Evolutionary conservation across 176 grass and related monocot species (phyloP).

Genomic region (Aegilops bicornis): DNA sequence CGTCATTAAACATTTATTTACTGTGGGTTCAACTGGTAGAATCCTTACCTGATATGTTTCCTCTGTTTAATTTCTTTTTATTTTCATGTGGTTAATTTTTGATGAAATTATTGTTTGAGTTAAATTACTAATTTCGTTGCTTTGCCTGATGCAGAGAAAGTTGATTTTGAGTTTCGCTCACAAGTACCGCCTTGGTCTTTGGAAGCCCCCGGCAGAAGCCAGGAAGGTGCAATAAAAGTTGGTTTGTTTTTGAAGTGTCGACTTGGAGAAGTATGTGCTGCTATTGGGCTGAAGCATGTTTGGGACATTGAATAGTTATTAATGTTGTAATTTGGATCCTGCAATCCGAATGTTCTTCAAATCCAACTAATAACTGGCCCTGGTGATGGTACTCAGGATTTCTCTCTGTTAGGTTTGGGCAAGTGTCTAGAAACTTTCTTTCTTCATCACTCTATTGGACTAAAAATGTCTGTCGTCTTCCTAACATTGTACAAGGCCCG

Average conservation of each 20-base stretch:
- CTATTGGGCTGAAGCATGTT: neutral
- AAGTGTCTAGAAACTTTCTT: no score
- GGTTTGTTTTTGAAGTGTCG: neutral
- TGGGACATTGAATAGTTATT: neutral
- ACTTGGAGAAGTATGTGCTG: neutral
- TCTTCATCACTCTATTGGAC: neutral
- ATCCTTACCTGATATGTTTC: neutral
- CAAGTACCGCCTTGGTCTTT: conserved; percentile 83
- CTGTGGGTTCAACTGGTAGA: neutral
- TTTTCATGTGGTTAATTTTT: neutral
- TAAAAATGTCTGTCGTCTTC: neutral
- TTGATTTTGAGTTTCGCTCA: conserved; percentile 80
- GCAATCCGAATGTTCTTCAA: neutral
- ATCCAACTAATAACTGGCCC: conserved; percentile 12
- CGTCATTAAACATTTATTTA: neutral
- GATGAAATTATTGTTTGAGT: neutral
- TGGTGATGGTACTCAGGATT: neutral
- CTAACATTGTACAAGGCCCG: no score
- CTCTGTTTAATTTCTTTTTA: neutral
- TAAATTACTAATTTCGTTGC: neutral
- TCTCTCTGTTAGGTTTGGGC: neutral
- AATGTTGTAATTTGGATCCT: neutral
- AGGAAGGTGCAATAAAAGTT: conserved; percentile 46
- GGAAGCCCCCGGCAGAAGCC: conserved; percentile 59
- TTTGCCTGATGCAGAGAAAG: conserved; percentile 60